Percentiles rank a stretch among this genome's conserved stretches.
Conservation (phyloP, 345 rosid genomes). For the Eucalyptus coolabah region DNA sequence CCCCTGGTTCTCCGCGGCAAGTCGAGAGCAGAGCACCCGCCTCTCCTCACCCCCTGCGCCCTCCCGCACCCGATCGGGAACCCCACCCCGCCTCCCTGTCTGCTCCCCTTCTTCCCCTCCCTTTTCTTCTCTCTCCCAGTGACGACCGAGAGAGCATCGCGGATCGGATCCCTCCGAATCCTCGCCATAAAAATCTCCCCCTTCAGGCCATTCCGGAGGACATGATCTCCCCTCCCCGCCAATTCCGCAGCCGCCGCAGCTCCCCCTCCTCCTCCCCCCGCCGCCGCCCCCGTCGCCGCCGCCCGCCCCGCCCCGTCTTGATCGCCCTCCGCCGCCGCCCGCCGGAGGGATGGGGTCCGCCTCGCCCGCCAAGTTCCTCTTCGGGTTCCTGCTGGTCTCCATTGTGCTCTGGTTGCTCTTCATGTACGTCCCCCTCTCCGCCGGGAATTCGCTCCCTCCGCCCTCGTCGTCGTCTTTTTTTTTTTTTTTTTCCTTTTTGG, state of each 20-base stretch:
- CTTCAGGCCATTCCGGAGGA: background rate
- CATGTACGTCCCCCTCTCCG: constrained; percentile 37
- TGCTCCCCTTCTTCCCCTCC: background rate
- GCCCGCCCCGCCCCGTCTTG: background rate
- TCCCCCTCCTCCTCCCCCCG: background rate
- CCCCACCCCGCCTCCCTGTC: background rate
- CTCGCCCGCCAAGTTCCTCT: constrained; percentile 90
- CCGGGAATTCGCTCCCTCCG: background rate
- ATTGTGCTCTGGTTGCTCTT: constrained; percentile 77
- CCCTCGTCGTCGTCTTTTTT: background rate
- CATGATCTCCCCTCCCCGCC: background rate
- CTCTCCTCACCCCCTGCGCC: background rate
- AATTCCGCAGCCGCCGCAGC: background rate
- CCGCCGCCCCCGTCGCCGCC: background rate
- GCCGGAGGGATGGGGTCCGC: constrained; percentile 60
- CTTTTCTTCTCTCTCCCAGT: background rate
- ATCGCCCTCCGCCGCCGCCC: background rate
- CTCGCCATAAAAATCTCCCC: background rate
- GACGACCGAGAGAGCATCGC: background rate
- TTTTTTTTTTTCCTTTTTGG: too few relatives aligned
- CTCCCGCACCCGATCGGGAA: background rate
- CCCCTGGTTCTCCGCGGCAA: background rate
- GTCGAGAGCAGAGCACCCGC: background rate
- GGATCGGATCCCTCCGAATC: background rate
- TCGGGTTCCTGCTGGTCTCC: constrained; percentile 68